phyloP scores from a whole-genome alignment of 768 basidiomycete species.

The Hygrophorus pudorinus region DNA sequence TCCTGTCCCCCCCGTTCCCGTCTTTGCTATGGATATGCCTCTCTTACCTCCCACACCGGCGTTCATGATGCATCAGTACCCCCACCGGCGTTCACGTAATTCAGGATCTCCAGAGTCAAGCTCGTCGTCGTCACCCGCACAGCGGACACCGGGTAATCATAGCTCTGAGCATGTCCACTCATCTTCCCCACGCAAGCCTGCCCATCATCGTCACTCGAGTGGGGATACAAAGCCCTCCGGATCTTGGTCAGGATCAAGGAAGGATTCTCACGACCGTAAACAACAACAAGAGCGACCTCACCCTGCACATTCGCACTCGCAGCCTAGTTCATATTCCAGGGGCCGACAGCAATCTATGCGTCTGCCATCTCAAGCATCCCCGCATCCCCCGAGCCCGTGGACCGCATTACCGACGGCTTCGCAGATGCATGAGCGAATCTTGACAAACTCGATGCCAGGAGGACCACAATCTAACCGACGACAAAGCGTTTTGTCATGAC shows the following conservation, averaged over 20 bases:
- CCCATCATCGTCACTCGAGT: constrained; percentile 15
- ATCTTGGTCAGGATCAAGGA: constrained; percentile 5
- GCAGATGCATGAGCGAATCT: too few species aligned
- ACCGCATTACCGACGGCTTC: too few species aligned
- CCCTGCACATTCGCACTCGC: constrained; percentile 17
- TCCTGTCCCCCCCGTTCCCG: constrained; percentile 28
- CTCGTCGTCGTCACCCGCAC: constrained; percentile 13
- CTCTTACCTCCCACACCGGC: constrained; percentile 65
- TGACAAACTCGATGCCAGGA: too few species aligned
- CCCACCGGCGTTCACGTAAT: constrained; percentile 26
- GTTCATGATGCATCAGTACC: constrained; percentile 62
- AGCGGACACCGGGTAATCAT: too few species aligned
- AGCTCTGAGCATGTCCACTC: constrained; percentile 2
- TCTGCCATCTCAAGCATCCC: too few species aligned
- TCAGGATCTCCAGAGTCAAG: constrained; percentile 23
- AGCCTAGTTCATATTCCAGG: constrained; percentile 12
- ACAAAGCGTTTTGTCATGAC: too few species aligned
- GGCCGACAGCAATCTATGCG: constrained; percentile 4
- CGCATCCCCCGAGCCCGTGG: too few species aligned
- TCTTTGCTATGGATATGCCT: constrained; percentile 51
- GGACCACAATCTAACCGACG: too few species aligned
- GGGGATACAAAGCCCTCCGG: constrained; percentile 19
- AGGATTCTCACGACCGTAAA: constrained; percentile 6
- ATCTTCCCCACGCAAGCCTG: constrained; percentile 11
- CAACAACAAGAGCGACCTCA: constrained; percentile 11